A percentile compares a stretch with the other conserved stretches of the same genome.
Conservation (phyloP, 768 basidiomycete species). For the Phlegmacium glaucopus region DNA sequence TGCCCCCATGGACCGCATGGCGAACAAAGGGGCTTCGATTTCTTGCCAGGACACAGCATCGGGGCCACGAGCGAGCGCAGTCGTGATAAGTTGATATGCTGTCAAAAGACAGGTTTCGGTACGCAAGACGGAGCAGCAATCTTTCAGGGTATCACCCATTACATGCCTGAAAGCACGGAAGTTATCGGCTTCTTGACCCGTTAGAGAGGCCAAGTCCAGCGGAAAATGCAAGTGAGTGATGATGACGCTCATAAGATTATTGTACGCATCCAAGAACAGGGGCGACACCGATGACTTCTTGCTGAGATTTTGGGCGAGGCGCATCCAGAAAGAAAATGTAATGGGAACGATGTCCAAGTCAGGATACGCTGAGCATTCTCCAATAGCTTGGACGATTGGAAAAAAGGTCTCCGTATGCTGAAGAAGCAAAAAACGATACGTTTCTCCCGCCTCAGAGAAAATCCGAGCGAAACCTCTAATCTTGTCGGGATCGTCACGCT, state of each 20-base stretch:
- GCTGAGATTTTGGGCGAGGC: conserved; percentile 84
- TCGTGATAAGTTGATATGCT: conserved; percentile 76
- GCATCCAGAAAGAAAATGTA: conserved; percentile 99
- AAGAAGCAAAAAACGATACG: conserved; percentile 83
- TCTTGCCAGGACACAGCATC: conserved; percentile 82
- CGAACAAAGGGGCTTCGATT: conserved; percentile 95
- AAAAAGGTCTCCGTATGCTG: conserved; percentile 92
- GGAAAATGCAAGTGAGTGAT: conserved; percentile 93
- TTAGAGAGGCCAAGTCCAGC: conserved; percentile 56
- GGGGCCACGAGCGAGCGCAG: conserved; percentile 60
- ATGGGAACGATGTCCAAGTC: conserved; percentile 97
- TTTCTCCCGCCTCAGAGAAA: conserved; percentile 97
- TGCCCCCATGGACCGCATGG: conserved; percentile 97
- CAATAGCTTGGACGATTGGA: conserved; percentile 93
- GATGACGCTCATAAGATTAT: conserved; percentile 78
- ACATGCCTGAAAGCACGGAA: conserved; percentile 95
- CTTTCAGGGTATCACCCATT: conserved; percentile 99
- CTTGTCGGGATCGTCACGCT: conserved; percentile 79
- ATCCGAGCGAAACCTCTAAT: conserved; percentile 88
- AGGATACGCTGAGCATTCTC: conserved; percentile 85
- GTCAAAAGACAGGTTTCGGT: conserved; percentile 79
- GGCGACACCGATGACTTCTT: conserved; percentile 70
- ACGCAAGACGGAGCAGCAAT: conserved; percentile 93
- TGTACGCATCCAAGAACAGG: conserved; percentile 82
- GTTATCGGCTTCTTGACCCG: conserved; percentile 85